Base-by-base conservation (phyloP, 1,139 yeast genomes). In the Meyerozyma carpophila region DNA sequence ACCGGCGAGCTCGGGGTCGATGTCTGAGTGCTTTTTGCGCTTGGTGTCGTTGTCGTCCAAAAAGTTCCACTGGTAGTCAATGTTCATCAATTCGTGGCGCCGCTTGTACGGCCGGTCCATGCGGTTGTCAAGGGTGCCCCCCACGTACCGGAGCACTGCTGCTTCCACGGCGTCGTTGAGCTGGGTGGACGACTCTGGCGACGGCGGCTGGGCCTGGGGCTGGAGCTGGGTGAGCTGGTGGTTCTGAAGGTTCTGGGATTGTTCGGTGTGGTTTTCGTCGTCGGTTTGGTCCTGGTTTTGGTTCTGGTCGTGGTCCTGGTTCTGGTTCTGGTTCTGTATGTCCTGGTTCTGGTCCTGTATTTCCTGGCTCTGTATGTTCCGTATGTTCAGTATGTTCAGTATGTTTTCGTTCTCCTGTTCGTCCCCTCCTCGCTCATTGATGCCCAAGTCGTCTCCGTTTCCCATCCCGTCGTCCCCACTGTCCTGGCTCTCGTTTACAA, bases 61-160 rank as follows among this genome's bases (percentile, higher is more conserved):
- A 13, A 46, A 42, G 32, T 26, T 51, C 75, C 79, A 44, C 61
- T 61, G 47, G 66, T 65, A 44, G 60, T 63, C 46, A 68, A 46
- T 25, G 26, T 34, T 34, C 47, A 61, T 65, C 37, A 68, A 61
- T 46, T 70, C 77, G 34, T 63, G 44, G 34, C 52, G 54, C 55
- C 54, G 48, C 54, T 56, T 40, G 25, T 25, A 37, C 8, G 37
- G 37, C 41, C 46, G 34, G 34, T 31, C 34, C 16, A 31, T 31
- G 20, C 34, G 20, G 20, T 61, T 57, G 28, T 73, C 77, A 41
- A 80, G 62, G 1, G 81, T 74, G 5, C 81, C 82, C 13, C 85
- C 86, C 8, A 84, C 91, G 51, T 78, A 77, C 46, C 79, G 74
- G 79, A 84, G 72, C 31, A 84, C 88, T 0, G 89, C 91, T n/a